These are phyloP conservation scores for Vigna angularis DNA, from an alignment of 306 rosid species.

Conservation along the genomic window DNA sequence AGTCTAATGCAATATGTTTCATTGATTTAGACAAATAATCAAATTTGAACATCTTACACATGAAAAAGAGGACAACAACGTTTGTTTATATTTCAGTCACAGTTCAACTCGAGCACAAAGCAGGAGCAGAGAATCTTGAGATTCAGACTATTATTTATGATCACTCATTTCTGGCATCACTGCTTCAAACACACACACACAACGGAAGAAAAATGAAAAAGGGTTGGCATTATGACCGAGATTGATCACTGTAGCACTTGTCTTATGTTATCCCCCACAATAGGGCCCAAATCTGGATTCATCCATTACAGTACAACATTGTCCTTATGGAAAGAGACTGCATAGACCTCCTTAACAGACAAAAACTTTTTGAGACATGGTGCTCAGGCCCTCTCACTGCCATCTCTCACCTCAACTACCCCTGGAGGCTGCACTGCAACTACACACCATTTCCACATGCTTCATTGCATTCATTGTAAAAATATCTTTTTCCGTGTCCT, in stretches of 20 bases:
- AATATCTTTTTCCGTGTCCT: slow-evolving; percentile 37
- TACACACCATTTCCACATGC: neutral
- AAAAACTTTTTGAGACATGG: slow-evolving; percentile 38
- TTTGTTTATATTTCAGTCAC: neutral
- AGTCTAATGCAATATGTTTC: neutral
- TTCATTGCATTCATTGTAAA: neutral
- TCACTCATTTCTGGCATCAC: slow-evolving; percentile 36
- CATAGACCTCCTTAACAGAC: slow-evolving; percentile 36
- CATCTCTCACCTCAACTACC: slow-evolving; percentile 46
- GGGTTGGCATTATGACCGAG: neutral
- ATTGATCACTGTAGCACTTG: slow-evolving; percentile 20
- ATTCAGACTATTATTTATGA: slow-evolving; percentile 23
- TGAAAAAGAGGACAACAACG: neutral
- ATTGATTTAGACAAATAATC: slow-evolving; percentile 2
- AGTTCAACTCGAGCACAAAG: slow-evolving; percentile 29
- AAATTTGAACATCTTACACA: neutral
- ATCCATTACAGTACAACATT: slow-evolving; percentile 35
- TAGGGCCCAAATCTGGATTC: slow-evolving; percentile 49
- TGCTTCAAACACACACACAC: slow-evolving; percentile 32
- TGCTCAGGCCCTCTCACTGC: slow-evolving; percentile 34
- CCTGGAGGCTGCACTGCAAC: neutral
- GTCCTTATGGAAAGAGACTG: slow-evolving; percentile 48
- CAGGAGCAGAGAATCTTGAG: slow-evolving; percentile 33
- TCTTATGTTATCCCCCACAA: slow-evolving; percentile 11
- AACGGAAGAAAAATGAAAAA: neutral